Evolutionary conservation across 306 rosid genomes (phyloP).

Genomic region (Acmispon strigosus): DNA sequence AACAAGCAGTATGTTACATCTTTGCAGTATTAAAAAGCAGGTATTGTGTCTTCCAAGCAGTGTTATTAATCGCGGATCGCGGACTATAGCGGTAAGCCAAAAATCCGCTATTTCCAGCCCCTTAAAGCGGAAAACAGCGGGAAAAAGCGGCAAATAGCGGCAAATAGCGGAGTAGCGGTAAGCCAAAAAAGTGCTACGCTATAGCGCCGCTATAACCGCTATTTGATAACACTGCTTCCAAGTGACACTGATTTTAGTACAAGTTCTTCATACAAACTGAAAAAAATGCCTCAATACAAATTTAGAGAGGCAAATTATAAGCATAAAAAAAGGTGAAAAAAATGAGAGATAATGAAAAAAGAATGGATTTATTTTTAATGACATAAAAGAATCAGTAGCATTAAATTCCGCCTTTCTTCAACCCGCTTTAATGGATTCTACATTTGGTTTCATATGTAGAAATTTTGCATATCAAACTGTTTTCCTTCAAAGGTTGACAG

Average conservation of each 20-base stretch:
- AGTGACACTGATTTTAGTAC: slow-evolving; percentile 4
- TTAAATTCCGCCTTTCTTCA: neutral
- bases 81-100: no score
- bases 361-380: neutral
- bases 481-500: neutral
- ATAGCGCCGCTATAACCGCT: no score
- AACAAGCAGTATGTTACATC: neutral
- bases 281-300: neutral
- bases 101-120: no score
- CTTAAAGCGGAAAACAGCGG: no score
- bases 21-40: slow-evolving; percentile 7
- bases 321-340: neutral
- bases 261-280: neutral
- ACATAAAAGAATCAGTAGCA: neutral
- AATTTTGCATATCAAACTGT: neutral
- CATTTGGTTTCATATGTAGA: neutral
- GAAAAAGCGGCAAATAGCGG: no score
- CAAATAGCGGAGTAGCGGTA: no score
- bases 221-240: no score
- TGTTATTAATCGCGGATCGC: no score
- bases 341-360: neutral
- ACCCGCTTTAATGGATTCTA: neutral
- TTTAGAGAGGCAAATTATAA: neutral
- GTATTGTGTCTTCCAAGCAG: neutral
- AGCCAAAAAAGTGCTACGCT: no score